Conservation (phyloP, 306 rosid genomes). For the Corylus heterophylla region DNA sequence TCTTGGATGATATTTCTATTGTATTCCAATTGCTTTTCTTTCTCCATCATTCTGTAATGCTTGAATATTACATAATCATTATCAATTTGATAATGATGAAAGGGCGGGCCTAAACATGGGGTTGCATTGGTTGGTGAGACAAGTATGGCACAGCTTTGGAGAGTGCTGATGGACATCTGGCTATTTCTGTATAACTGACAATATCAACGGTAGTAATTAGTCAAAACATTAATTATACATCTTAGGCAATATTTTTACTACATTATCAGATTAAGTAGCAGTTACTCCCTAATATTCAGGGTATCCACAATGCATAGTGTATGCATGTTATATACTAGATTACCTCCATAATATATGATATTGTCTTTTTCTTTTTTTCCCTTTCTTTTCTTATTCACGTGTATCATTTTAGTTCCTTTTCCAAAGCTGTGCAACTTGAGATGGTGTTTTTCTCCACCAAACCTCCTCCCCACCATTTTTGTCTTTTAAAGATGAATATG, state of each 20-base stretch:
- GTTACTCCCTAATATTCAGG: not conserved
- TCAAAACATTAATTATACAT: not conserved
- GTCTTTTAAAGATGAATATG: not conserved
- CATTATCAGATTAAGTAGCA: not conserved
- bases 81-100: not conserved
- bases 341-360: not conserved
- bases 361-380: not conserved
- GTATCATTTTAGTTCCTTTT: not conserved
- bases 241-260: not conserved
- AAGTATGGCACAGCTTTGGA: not conserved
- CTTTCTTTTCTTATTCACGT: not conserved
- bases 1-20: not conserved
- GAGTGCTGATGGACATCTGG: not conserved
- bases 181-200: not conserved
- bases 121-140: not conserved
- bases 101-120: not conserved
- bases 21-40: not conserved
- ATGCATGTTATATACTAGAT: not conserved
- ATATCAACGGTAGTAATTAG: not conserved
- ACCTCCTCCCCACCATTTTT: too few relatives aligned
- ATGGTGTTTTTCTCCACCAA: not conserved
- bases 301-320: not conserved
- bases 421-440: not conserved
- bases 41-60: not conserved
- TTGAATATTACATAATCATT: conserved; percentile 1